phyloP scores from a whole-genome alignment of 169 alveolate species.

The Plasmodium vivax region DNA sequence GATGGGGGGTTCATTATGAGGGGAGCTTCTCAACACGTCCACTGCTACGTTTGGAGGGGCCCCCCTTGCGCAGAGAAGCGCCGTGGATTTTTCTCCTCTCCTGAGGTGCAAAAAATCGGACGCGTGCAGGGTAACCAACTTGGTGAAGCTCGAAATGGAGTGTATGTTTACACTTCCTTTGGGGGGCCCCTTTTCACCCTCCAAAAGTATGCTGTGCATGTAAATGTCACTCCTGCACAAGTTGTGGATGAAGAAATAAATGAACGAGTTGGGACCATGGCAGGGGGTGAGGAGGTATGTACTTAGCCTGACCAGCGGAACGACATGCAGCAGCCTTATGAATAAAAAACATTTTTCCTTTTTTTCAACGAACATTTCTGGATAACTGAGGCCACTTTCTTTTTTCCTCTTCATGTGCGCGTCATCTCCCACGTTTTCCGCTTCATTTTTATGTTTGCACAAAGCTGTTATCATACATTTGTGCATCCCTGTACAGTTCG shows the following conservation, averaged over 20 bases:
- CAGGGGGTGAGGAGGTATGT: conserved; percentile 1
- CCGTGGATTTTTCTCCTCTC: conserved; percentile 28
- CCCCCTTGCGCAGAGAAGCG: neutral
- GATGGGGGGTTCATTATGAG: neutral
- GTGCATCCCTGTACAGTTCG: conserved; percentile 24
- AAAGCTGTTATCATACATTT: conserved; percentile 45
- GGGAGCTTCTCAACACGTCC: neutral
- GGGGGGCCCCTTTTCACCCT: neutral
- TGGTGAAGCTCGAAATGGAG: neutral
- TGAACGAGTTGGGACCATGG: conserved; percentile 1
- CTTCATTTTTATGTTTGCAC: conserved; percentile 14
- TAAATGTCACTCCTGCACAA: conserved; percentile 41
- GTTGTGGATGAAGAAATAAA: conserved; percentile 35
- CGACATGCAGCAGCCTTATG: conserved; percentile 16
- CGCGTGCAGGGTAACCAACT: conserved; percentile 17
- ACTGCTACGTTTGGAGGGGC: neutral
- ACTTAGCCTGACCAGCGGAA: conserved; percentile 43
- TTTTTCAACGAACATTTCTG: conserved; percentile 19
- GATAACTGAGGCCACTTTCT: neutral
- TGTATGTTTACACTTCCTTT: neutral
- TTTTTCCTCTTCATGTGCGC: neutral
- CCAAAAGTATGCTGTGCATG: conserved; percentile 6
- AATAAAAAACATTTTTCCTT: conserved; percentile 44
- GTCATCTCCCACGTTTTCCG: neutral
- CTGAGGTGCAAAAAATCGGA: conserved; percentile 23